phyloP scores from a whole-genome alignment of 2,329 filamentous ascomycete species.

The Aspergillus sp. region DNA sequence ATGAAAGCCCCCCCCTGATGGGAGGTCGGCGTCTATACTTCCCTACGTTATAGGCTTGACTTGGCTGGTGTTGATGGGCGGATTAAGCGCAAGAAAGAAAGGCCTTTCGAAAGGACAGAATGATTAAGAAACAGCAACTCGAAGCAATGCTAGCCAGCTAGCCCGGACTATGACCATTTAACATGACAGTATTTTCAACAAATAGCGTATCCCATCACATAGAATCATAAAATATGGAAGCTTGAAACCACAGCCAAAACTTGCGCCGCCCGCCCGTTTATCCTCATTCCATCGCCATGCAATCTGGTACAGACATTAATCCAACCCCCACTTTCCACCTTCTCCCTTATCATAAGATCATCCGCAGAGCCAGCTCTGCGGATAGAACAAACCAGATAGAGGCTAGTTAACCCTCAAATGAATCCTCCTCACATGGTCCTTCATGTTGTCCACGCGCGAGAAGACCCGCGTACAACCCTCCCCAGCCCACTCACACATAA shows the following conservation, averaged over 20 bases:
- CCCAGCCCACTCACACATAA: constrained; percentile 54
- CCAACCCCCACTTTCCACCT: no score
- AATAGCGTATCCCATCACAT: neutral
- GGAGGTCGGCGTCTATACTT: neutral
- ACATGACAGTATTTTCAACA: constrained; percentile 2
- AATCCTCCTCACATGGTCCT: constrained; percentile 48
- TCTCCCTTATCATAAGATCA: no score
- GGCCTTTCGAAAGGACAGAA: neutral
- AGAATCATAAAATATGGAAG: neutral
- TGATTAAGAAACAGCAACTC: neutral
- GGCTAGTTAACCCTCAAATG: constrained; percentile 30
- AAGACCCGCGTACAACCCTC: constrained; percentile 59
- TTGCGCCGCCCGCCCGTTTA: neutral
- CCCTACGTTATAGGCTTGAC: neutral
- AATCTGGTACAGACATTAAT: no score
- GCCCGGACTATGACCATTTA: neutral
- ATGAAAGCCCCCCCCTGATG: neutral
- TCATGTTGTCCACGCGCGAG: constrained; percentile 64
- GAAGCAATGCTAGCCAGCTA: constrained; percentile 6
- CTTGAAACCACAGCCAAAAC: neutral
- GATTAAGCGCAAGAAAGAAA: neutral
- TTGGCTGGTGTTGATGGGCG: neutral
- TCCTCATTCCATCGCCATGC: no score
- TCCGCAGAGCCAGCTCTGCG: neutral
- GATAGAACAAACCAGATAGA: neutral